Evolutionary conservation across 495 filamentous ascomycete genomes (phyloP).

Genomic region (Tuber borchii): DNA sequence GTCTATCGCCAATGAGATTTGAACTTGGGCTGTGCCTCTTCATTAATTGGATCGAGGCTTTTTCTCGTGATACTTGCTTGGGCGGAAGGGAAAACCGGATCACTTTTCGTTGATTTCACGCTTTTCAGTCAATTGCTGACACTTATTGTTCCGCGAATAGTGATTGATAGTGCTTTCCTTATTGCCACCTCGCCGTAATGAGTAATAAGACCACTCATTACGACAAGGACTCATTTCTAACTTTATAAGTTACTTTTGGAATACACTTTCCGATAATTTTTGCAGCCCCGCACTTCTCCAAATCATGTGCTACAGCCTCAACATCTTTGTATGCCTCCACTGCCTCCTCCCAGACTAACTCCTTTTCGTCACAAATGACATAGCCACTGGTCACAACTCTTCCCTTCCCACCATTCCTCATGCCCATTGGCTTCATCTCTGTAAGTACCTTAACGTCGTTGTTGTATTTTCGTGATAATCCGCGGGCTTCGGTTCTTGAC

Average conservation of each 20-base stretch:
- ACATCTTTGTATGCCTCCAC: constrained; percentile 46
- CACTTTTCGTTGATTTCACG: neutral
- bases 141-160: neutral
- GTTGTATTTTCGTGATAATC: constrained; percentile 26
- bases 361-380: constrained; percentile 45
- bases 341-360: constrained; percentile 46
- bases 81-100: neutral
- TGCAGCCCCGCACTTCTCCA: constrained; percentile 40
- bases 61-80: neutral
- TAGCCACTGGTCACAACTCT: constrained; percentile 39
- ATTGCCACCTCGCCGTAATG: neutral
- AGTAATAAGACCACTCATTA: neutral
- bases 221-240: constrained; percentile 39
- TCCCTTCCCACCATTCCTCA: constrained; percentile 18
- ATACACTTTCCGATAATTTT: constrained; percentile 42
- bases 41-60: neutral
- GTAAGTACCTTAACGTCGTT: constrained; percentile 32
- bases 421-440: constrained; percentile 17
- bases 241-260: constrained; percentile 45
- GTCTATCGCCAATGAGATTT: neutral
- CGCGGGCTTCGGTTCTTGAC: constrained; percentile 41
- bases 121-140: neutral
- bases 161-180: neutral
- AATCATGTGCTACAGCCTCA: constrained; percentile 42
- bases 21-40: neutral